A percentile compares a stretch with the other conserved stretches of the same genome.
Conservation (phyloP, 768 basidiomycete species). For the Panellus pusillus region DNA sequence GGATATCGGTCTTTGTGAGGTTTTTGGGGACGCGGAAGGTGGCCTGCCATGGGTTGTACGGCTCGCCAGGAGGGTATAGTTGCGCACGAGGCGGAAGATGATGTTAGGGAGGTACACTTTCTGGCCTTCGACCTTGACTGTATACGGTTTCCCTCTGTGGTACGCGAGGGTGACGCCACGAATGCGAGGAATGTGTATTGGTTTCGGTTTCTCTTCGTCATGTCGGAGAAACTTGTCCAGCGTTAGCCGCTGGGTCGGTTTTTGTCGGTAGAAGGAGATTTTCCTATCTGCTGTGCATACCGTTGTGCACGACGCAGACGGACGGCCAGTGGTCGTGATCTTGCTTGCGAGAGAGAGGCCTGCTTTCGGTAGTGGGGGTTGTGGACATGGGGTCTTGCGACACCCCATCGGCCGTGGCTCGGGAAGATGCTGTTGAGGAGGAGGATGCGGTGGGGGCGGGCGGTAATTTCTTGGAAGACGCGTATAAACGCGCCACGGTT, state of each 20-base stretch:
- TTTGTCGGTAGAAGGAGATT: constrained; percentile 51
- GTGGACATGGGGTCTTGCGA: constrained; percentile 32
- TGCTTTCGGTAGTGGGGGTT: constrained; percentile 35
- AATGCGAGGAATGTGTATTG: constrained; percentile 59
- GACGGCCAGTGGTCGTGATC: constrained; percentile 73
- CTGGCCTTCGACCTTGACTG: constrained; percentile 68
- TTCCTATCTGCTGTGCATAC: constrained; percentile 51
- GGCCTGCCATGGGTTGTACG: constrained; percentile 94
- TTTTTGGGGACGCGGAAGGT: constrained; percentile 91
- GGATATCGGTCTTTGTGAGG: constrained; percentile 90
- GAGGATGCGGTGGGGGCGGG: neutral
- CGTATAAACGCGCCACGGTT: constrained; percentile 19
- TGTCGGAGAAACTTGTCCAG: constrained; percentile 17
- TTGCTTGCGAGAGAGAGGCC: constrained; percentile 58
- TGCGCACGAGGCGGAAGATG: constrained; percentile 79
- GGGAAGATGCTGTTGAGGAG: neutral
- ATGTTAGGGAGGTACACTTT: constrained; percentile 90
- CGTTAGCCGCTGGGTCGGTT: constrained; percentile 10
- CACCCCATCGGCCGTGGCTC: constrained; percentile 37
- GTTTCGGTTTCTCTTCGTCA: constrained; percentile 34
- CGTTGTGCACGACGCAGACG: constrained; percentile 56
- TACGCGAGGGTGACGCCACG: constrained; percentile 59
- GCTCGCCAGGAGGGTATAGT: constrained; percentile 69
- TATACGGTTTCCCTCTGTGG: constrained; percentile 36
- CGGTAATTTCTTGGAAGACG: constrained; percentile 27